Percentiles rank a stretch among this genome's conserved stretches.
Evolutionary conservation across 2,329 filamentous ascomycete species (phyloP).

Genomic region (Alternaria postmessia): DNA sequence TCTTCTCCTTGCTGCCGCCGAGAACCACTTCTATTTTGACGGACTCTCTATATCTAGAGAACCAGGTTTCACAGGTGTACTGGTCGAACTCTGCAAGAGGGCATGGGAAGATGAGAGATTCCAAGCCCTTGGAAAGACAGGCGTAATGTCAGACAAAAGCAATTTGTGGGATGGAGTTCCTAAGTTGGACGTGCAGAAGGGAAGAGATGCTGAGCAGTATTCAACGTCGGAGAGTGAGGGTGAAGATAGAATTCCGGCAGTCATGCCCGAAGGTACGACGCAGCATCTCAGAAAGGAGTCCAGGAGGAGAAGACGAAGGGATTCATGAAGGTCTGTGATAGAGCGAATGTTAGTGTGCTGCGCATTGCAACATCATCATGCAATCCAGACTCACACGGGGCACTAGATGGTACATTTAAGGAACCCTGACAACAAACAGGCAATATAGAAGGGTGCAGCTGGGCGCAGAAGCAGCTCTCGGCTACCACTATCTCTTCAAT

Average conservation of each 20-base stretch:
- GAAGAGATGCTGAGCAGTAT: not conserved
- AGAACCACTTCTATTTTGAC: not conserved
- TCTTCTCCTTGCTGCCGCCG: not conserved
- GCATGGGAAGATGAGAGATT: not conserved
- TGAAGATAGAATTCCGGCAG: not conserved
- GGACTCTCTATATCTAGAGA: not conserved
- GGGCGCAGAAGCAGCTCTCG: not conserved
- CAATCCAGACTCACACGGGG: not conserved
- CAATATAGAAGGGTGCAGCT: not conserved
- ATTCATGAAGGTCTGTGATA: not conserved
- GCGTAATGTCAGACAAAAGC: not conserved
- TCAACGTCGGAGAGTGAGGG: not conserved
- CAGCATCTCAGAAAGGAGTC: not conserved
- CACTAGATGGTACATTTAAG: too few relatives aligned
- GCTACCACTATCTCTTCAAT: not conserved
- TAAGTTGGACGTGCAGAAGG: not conserved
- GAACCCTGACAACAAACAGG: not conserved
- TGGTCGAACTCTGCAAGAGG: conserved; percentile 2
- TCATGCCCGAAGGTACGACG: not conserved
- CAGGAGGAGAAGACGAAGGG: not conserved
- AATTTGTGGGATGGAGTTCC: not conserved
- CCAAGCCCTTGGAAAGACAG: not conserved
- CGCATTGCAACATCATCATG: not conserved
- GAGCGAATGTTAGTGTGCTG: too few relatives aligned
- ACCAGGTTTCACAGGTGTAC: not conserved